Evolutionary conservation across 768 basidiomycete genomes (phyloP), one percentile per base, ranked within the genome.

Genomic region (Auriscalpium vulgare): DNA sequence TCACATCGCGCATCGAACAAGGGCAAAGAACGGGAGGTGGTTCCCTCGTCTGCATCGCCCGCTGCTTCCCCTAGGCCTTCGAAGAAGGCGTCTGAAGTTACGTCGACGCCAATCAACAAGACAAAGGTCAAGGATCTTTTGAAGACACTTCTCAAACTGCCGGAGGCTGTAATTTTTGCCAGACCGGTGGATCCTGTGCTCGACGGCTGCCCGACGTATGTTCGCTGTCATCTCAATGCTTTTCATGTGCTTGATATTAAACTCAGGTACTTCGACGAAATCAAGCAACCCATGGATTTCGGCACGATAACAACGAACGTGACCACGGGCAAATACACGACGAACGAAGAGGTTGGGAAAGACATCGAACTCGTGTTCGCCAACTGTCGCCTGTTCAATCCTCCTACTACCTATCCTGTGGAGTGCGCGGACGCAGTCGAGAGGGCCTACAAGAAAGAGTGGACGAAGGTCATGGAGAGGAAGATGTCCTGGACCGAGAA

Each of bases 331-430:
- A 74, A 79, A 63, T 99, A 98, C 67, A 61, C 72, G 11, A 85
- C 81, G 2, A 91, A 94, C 86, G 91, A 88, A 51, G 82, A 85
- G 0, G 87, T 98, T 58, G 82, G 78, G 55, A 78, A 77, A 59
- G 95, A 97, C 63, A 74, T 90, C 51, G 84, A 89, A 53, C 81
- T 95, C 5, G 81, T 97, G 48, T 87, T 97, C 66, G 76, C 70
- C 67, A 99, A 99, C 65, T 97, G 95, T 69, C 85, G 91, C 36
- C 78, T 84, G 62, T 99, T 98, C 78, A 99, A 99, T 64, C 88
- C 89, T 16, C 81, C 85, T 6, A 81, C 76, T 17, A 91, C 91
- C 0, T 86, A 82, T 59, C 88, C 91, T 4, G 76, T 81, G 48
- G 73, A 76, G 29, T 87, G 84, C 60, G 89, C 89, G 3, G 85